phyloP scores from a whole-genome alignment of 257 asterid species.

The Solanum etuberosum region DNA sequence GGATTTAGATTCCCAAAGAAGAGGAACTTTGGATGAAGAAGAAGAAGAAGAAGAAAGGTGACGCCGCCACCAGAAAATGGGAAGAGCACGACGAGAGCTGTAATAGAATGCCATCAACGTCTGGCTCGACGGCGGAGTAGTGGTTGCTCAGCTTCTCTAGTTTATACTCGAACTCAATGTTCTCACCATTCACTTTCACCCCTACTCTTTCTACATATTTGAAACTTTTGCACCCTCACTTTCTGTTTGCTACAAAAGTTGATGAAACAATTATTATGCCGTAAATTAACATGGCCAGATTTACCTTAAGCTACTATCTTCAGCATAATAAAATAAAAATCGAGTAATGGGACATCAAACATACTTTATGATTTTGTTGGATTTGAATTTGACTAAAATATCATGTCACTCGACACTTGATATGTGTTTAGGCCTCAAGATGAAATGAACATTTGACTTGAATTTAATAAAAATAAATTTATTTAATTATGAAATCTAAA shows the following conservation, averaged over 20 bases:
- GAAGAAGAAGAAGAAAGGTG: constrained; percentile 11
- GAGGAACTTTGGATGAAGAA: constrained; percentile 21
- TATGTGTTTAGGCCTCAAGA: neutral
- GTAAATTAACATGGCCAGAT: too few relatives aligned
- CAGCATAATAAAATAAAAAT: neutral
- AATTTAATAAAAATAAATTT: neutral
- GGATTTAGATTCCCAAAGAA: constrained; percentile 36
- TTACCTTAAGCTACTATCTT: neutral
- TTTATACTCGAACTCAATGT: neutral
- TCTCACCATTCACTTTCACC: neutral
- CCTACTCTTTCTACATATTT: neutral
- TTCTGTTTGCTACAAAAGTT: neutral
- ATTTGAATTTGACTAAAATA: neutral
- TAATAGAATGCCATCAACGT: constrained; percentile 8
- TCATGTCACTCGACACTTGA: neutral
- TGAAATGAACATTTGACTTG: neutral
- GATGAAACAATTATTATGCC: neutral
- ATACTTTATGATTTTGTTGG: too few relatives aligned
- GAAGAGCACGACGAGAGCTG: neutral
- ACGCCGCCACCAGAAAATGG: constrained; percentile 10
- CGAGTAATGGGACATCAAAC: neutral
- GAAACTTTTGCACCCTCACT: neutral
- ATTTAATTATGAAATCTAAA: neutral
- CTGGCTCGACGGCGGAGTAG: neutral
- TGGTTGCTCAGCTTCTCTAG: neutral